Base-by-base conservation (phyloP, 2,329 filamentous ascomycete genomes). In the Thermoascus crustaceus region DNA sequence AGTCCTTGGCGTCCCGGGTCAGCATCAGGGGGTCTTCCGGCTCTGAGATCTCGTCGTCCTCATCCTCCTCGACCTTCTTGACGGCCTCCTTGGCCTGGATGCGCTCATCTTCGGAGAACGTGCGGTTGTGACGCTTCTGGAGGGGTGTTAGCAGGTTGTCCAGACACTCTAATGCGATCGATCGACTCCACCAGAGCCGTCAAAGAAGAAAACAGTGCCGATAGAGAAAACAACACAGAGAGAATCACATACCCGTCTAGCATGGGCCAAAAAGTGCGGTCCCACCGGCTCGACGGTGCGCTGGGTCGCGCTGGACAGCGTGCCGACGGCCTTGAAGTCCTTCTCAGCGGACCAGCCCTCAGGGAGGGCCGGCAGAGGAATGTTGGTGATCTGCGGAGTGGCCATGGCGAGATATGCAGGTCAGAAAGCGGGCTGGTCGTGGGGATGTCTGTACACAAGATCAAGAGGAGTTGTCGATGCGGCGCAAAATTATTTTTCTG, bases 51-150 rank as follows among this genome's bases (percentile, higher is more conserved):
- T 96, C 88, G 55, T 82, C 85, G 45, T 81, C 80, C 39, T 95
- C 86, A 36, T 86, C 84, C 46, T 91, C 84, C 66, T 96, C 89
- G 37, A 93, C 79, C 66, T 94, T 95, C 78, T 93, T 94, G 58
- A 88, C 87, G 50, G 82, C 87, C 65, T 93, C 80, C 66, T 93
- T 84, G 32, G 91, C 91, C 71, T 95, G 86, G 59, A 98, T 93
- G 48, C 88, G 84, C 64, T 98, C 91, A 67, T 98, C 91, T 69
- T 98, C 89, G 55, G 85, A 94, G 69, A 98, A 98, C 34, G 91
- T 98, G 57, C 91, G 87, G 72, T 94, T 86, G 69, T 96, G 88
- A 47, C 88, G 83, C 67, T 75, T 77, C 68, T 78, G 39, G 35
- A 37, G 9, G 27, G 18, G 29, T 37, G 39, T 61, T 44, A 57